A percentile compares a stretch with the other conserved stretches of the same genome.
These are phyloP conservation scores for Perkinsus olseni DNA, from an alignment of 169 alveolate genomes.

Conservation along the genomic window DNA sequence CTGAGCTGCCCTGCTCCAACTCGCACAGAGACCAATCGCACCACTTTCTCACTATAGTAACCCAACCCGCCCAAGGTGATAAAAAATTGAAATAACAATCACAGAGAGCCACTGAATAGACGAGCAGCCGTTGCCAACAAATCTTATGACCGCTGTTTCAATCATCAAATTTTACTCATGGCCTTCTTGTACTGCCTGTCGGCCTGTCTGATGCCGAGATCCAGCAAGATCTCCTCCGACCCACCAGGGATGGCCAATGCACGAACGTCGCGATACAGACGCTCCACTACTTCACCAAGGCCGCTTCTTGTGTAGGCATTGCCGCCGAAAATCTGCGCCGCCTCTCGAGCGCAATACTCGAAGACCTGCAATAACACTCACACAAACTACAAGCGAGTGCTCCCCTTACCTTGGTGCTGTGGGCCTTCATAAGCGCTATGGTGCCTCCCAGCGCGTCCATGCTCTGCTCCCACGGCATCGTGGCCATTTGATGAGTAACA, in stretches of 20 bases:
- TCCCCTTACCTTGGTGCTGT: constrained; percentile 12
- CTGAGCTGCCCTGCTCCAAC: too few relatives aligned
- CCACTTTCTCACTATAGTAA: neutral
- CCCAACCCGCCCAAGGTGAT: neutral
- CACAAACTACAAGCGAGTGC: neutral
- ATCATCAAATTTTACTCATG: neutral
- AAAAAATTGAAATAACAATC: neutral
- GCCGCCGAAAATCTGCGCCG: constrained; percentile 35
- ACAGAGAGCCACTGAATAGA: neutral
- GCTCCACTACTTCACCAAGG: constrained; percentile 23
- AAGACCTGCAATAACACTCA: neutral
- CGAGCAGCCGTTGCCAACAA: neutral
- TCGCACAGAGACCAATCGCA: too few relatives aligned
- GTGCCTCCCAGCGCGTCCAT: constrained; percentile 29
- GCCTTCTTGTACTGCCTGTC: constrained; percentile 25
- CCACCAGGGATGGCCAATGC: constrained; percentile 40
- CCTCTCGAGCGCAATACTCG: constrained; percentile 33
- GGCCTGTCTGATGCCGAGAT: constrained; percentile 34
- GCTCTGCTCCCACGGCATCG: constrained; percentile 10
- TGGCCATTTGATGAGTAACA: constrained; percentile 6
- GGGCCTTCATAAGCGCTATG: constrained; percentile 27
- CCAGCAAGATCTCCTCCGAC: constrained; percentile 33
- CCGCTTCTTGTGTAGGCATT: constrained; percentile 33
- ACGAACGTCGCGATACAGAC: constrained; percentile 32
- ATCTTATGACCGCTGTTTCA: neutral